A percentile compares a stretch with the other conserved stretches of the same genome.
Evolutionary conservation across 345 rosid species (phyloP).

Genomic region (Ailanthus altissimus): DNA sequence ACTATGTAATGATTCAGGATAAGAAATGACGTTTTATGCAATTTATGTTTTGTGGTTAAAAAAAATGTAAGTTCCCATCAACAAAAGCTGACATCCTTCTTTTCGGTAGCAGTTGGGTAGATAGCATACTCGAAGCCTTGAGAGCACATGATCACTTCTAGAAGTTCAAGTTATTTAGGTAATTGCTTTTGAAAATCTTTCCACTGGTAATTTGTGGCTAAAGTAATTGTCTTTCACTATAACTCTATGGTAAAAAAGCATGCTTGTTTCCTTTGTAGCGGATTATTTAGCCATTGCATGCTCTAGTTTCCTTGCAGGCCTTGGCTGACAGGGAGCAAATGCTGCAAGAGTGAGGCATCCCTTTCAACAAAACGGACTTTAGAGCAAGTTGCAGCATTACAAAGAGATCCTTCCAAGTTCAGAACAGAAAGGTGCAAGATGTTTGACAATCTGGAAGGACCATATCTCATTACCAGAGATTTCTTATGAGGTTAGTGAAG

Average conservation of each 20-base stretch:
- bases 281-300: not conserved
- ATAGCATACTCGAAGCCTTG: conserved; percentile 76
- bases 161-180: conserved; percentile 21
- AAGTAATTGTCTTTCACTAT: not conserved
- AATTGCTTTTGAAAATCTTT: not conserved
- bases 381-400: not conserved
- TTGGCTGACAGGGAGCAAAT: not conserved
- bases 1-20: not conserved
- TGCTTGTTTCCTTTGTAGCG: not conserved
- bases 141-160: conserved; percentile 34
- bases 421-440: conserved; percentile 2
- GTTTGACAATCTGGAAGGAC: not conserved
- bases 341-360: conserved; percentile 14
- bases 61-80: not conserved
- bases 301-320: conserved; percentile 13
- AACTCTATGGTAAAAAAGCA: not conserved
- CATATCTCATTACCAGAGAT: conserved; percentile 16
- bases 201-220: not conserved
- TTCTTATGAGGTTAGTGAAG: conserved; percentile 25
- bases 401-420: not conserved
- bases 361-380: not conserved
- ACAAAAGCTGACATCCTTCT: not conserved
- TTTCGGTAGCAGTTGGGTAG: conserved; percentile 69
- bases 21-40: not conserved
- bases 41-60: not conserved